phyloP scores from a whole-genome alignment of 805 yeast genomes.

The Pichia paraexigua region DNA sequence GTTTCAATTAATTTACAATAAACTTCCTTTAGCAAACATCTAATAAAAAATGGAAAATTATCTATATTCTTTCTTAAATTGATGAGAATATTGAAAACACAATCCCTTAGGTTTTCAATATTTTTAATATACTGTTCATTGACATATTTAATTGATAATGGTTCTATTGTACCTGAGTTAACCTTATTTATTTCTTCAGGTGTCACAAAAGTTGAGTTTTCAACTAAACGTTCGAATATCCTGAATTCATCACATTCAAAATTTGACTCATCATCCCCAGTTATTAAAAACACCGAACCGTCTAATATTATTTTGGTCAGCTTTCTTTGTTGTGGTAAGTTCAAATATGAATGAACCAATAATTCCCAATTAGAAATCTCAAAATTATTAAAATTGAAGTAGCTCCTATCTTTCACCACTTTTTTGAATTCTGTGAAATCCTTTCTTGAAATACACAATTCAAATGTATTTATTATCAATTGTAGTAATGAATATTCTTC shows the following conservation, averaged over 20 bases:
- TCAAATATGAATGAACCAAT: constrained; percentile 35
- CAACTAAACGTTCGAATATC: constrained; percentile 36
- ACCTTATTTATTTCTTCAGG: constrained; percentile 27
- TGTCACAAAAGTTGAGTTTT: constrained; percentile 6
- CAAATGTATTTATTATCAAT: constrained; percentile 42
- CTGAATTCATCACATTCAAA: constrained; percentile 75
- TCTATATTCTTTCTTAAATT: constrained; percentile 35
- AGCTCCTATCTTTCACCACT: constrained; percentile 20
- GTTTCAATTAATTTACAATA: constrained; percentile 18
- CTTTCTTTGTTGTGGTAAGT: constrained; percentile 41
- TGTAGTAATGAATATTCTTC: constrained; percentile 66
- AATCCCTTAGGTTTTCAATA: constrained; percentile 66
- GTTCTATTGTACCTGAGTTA: constrained; percentile 38
- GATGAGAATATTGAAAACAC: constrained; percentile 52
- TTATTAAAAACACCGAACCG: constrained; percentile 29
- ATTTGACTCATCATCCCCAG: constrained; percentile 44
- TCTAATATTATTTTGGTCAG: constrained; percentile 36
- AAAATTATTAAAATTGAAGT: constrained; percentile 9
- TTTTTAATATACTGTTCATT: constrained; percentile 63
- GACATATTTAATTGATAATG: constrained; percentile 75
- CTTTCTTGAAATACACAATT: constrained; percentile 30
- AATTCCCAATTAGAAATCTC: constrained; percentile 36
- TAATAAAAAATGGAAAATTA: constrained; percentile 47
- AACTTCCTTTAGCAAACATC: constrained; percentile 43
- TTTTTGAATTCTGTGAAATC: constrained; percentile 18